A percentile compares a stretch with the other conserved stretches of the same genome.
Conservation (phyloP, 148 eudicot species). For the Fagopyrum esculentum region DNA sequence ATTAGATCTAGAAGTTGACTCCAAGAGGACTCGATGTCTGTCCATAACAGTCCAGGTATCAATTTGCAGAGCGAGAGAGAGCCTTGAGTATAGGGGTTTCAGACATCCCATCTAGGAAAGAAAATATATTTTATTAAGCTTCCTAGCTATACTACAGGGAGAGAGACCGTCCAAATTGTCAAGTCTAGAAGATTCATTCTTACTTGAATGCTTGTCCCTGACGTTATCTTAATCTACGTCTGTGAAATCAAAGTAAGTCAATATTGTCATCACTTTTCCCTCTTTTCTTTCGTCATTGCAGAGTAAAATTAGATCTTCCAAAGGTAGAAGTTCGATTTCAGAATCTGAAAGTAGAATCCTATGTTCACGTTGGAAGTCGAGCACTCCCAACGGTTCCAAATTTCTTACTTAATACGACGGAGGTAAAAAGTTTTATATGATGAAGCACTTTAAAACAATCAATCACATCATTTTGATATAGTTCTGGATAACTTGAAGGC, state of each 20-base stretch:
- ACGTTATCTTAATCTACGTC: not conserved
- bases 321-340: constrained; percentile 87
- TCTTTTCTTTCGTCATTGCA: constrained; percentile 25
- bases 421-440: constrained; percentile 36
- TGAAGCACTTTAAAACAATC: not conserved
- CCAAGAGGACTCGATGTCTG: not conserved
- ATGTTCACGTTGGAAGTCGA: constrained; percentile 79
- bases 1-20: not conserved
- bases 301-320: constrained; percentile 82
- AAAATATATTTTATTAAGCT: not conserved
- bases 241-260: not conserved
- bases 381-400: constrained; percentile 94
- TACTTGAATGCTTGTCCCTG: not conserved
- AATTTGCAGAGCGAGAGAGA: not conserved
- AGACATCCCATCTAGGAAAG: not conserved
- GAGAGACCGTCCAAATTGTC: not conserved
- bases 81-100: not conserved
- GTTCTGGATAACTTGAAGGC: constrained; percentile 41
- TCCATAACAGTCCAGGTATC: not conserved
- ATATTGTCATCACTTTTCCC: not conserved
- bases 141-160: not conserved
- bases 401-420: constrained; percentile 78
- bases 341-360: constrained; percentile 68
- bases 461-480: not conserved
- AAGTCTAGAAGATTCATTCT: not conserved